phyloP scores from a whole-genome alignment of 495 filamentous ascomycete species.

The Talaromyces nanjingensis region DNA sequence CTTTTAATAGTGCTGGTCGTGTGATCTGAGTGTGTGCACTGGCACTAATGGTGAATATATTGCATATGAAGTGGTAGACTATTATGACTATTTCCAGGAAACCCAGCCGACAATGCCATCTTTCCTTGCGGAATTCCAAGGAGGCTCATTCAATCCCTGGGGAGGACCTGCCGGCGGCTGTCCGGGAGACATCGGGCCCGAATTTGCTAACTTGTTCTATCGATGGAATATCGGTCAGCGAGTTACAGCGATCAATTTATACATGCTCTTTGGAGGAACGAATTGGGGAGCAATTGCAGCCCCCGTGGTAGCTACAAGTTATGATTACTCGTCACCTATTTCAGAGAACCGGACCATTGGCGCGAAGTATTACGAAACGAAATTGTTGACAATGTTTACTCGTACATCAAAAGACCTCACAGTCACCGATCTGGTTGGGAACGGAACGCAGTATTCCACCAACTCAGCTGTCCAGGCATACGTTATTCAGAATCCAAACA shows the following conservation, averaged over 20 bases:
- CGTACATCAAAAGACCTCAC: conserved; percentile 17
- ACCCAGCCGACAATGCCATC: conserved; percentile 44
- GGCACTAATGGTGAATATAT: neutral
- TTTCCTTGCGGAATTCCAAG: conserved; percentile 59
- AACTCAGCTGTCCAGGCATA: neutral
- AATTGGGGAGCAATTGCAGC: neutral
- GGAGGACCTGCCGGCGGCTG: conserved; percentile 16
- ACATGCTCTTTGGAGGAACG: neutral
- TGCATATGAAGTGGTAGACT: conserved; percentile 29
- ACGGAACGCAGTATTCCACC: neutral
- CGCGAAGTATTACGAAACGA: conserved; percentile 55
- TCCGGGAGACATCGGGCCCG: neutral
- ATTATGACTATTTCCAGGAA: conserved; percentile 50
- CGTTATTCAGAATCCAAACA: neutral
- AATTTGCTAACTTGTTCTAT: neutral
- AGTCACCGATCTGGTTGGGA: neutral
- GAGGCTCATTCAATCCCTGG: conserved; percentile 59
- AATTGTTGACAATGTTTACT: conserved; percentile 49
- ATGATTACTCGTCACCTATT: conserved; percentile 56
- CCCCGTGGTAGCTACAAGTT: conserved; percentile 28
- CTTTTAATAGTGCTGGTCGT: neutral
- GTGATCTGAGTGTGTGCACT: neutral
- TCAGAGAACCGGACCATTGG: conserved; percentile 50
- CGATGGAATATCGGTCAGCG: neutral
- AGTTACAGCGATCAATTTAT: neutral